Evolutionary conservation across 2,329 filamentous ascomycete genomes (phyloP).

Genomic region (Xylaria multiplex): DNA sequence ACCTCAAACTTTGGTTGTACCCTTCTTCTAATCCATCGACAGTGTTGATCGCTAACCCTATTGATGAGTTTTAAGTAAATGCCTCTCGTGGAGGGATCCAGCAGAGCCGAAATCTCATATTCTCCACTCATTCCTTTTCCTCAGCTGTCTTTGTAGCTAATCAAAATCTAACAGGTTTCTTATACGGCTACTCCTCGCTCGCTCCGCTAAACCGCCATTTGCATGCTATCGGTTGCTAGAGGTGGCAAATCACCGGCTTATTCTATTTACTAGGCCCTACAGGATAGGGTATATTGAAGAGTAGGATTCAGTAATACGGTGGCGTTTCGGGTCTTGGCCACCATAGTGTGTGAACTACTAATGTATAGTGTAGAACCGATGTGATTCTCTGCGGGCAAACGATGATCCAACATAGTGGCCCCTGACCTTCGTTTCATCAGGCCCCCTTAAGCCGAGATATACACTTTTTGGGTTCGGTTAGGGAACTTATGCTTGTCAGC

Average conservation of each 20-base stretch:
- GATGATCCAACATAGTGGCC: background rate
- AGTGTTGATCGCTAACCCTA: background rate
- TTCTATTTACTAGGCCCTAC: background rate
- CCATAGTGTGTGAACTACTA: background rate
- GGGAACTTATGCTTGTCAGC: background rate
- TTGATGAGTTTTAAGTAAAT: background rate
- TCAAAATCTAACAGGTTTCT: slow-evolving; percentile 14
- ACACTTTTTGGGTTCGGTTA: background rate
- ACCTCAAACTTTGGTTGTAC: background rate
- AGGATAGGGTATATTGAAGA: background rate
- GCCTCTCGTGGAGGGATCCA: too few species aligned
- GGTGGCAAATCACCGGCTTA: background rate
- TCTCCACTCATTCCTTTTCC: too few species aligned
- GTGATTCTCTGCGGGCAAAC: background rate
- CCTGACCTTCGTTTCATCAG: background rate
- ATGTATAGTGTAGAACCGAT: background rate
- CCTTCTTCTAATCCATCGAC: background rate
- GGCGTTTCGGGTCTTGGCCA: background rate
- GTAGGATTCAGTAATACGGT: background rate
- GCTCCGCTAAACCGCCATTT: background rate
- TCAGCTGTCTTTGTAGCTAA: slow-evolving; percentile 10
- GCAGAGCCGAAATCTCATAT: too few species aligned
- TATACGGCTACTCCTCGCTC: background rate
- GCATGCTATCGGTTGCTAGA: background rate
- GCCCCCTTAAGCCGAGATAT: background rate